These are phyloP conservation scores for Pulchroboletus neoregius DNA, from an alignment of 1,284 basidiomycete species.

Conservation along the genomic window DNA sequence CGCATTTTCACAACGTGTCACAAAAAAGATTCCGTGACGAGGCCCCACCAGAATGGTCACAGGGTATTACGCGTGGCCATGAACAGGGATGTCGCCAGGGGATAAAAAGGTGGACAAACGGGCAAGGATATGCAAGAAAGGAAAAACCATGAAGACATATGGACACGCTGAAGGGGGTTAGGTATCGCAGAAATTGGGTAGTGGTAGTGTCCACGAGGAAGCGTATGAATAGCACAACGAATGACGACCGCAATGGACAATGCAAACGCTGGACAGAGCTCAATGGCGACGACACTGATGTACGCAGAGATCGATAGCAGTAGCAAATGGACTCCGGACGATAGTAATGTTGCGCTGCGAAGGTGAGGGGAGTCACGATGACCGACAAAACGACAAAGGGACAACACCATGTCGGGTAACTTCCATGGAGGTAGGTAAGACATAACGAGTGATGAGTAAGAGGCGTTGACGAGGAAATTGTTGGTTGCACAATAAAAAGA, in stretches of 20 bases:
- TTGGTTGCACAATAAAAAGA: constrained; percentile 35
- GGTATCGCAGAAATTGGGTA: constrained; percentile 18
- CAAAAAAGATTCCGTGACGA: constrained; percentile 14
- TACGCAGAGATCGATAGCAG: constrained; percentile 26
- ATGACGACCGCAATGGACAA: constrained; percentile 10
- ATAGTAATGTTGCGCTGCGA: constrained; percentile 18
- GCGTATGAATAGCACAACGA: constrained; percentile 13
- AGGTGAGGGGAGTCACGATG: not conserved
- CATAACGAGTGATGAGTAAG: constrained; percentile 21
- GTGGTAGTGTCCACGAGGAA: constrained; percentile 4
- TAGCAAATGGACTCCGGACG: constrained; percentile 17
- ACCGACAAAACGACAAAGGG: constrained; percentile 19
- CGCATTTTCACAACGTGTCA: constrained; percentile 13
- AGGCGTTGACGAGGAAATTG: constrained; percentile 20
- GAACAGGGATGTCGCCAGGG: not conserved
- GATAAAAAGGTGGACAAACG: not conserved
- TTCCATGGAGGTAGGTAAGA: constrained; percentile 13
- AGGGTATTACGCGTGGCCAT: constrained; percentile 4
- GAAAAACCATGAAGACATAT: constrained; percentile 8
- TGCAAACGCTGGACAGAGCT: constrained; percentile 15
- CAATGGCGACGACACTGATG: constrained; percentile 14
- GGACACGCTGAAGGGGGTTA: constrained; percentile 10
- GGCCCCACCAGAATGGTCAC: constrained; percentile 9
- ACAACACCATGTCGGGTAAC: constrained; percentile 6
- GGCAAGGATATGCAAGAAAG: constrained; percentile 28